These are phyloP conservation scores for Cynanchum wilfordii DNA, from an alignment of 257 asterid genomes.

Conservation along the genomic window DNA sequence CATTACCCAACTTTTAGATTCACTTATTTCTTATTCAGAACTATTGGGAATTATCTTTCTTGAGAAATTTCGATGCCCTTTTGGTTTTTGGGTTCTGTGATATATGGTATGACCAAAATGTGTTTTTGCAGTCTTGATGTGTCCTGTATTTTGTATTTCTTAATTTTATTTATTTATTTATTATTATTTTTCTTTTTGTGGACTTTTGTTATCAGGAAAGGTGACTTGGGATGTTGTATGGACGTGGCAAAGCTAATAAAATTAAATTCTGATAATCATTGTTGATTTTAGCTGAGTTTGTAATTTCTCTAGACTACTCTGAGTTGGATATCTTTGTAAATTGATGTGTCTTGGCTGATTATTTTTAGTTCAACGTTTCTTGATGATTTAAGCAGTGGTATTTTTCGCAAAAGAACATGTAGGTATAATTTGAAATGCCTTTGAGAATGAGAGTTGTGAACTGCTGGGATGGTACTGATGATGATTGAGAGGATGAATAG, in stretches of 20 bases:
- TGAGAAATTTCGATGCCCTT: background rate
- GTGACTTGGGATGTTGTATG: background rate
- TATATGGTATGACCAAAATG: no score
- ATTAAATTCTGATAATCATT: background rate
- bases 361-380: background rate
- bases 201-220: background rate
- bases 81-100: background rate
- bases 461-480: background rate
- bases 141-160: background rate
- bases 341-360: background rate
- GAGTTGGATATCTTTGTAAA: conserved; percentile 4
- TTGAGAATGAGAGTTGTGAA: background rate
- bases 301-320: background rate
- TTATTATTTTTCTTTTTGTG: background rate
- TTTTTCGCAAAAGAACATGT: background rate
- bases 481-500: conserved; percentile 11
- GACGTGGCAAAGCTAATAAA: background rate
- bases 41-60: background rate
- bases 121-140: background rate
- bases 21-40: background rate
- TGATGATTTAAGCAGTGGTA: no score
- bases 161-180: no score
- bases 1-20: background rate
- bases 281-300: background rate
- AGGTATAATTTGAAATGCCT: background rate